phyloP scores from a whole-genome alignment of 331 rosid genomes.

The Quercus phellos region DNA sequence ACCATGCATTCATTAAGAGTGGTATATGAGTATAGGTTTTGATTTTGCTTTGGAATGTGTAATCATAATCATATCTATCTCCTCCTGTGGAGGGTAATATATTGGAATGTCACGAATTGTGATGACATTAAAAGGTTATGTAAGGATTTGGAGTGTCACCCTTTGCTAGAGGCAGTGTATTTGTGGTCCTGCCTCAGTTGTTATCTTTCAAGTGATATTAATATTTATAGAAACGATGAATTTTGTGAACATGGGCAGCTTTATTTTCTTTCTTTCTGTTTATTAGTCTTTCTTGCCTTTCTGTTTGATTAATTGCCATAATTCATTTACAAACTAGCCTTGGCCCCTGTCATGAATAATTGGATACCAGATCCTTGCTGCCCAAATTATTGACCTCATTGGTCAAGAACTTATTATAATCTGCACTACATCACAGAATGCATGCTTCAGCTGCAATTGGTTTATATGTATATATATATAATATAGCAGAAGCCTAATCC shows the following conservation, averaged over 20 bases:
- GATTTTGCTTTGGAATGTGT: constrained; percentile 29
- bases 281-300: constrained; percentile 3
- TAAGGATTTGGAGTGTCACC: constrained; percentile 25
- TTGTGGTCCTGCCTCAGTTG: constrained; percentile 16
- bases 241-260: constrained; percentile 16
- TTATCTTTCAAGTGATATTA: constrained; percentile 18
- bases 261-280: constrained; percentile 13
- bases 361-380: neutral
- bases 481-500: no score
- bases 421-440: no score
- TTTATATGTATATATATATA: no score
- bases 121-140: constrained; percentile 21
- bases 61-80: constrained; percentile 26
- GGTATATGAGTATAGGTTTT: neutral
- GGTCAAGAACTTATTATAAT: neutral
- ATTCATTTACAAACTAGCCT: neutral
- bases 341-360: neutral
- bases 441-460: no score
- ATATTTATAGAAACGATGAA: constrained; percentile 9
- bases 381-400: neutral
- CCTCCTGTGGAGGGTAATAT: constrained; percentile 18
- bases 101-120: constrained; percentile 28
- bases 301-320: neutral
- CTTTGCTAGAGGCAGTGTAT: constrained; percentile 27
- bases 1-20: constrained; percentile 43